These are phyloP conservation scores for Musa beccarii DNA, from an alignment of 176 grass and related monocot species.

Conservation along the genomic window DNA sequence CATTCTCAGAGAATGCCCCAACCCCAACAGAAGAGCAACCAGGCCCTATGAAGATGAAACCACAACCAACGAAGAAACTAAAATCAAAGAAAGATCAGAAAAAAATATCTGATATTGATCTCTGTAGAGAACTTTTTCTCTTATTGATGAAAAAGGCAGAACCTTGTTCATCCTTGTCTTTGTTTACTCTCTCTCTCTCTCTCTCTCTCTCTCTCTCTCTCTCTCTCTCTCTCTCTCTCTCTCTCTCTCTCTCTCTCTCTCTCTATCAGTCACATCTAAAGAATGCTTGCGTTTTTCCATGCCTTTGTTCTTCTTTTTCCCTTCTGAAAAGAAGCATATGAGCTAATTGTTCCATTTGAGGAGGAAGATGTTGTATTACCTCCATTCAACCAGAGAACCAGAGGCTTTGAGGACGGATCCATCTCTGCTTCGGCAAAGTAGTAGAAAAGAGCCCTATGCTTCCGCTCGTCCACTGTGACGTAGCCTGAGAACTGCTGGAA, in stretches of 20 bases:
- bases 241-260: too few species aligned
- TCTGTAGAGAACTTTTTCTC: neutral
- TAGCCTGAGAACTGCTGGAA: conserved; percentile 92
- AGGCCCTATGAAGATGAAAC: conserved; percentile 41
- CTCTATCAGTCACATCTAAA: too few species aligned
- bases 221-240: too few species aligned
- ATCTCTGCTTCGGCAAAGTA: conserved; percentile 88
- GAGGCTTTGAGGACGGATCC: conserved; percentile 71
- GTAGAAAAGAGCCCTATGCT: conserved; percentile 74
- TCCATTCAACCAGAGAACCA: conserved; percentile 98
- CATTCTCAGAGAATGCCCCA: conserved; percentile 93
- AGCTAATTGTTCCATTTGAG: neutral
- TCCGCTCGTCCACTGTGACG: conserved; percentile 50
- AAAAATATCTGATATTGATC: neutral
- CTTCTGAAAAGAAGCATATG: neutral
- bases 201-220: neutral
- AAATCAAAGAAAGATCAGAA: conserved; percentile 16
- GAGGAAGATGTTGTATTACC: conserved; percentile 31
- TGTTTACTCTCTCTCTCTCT: neutral
- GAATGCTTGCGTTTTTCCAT: too few species aligned
- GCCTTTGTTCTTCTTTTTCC: neutral
- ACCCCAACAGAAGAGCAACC: conserved; percentile 96
- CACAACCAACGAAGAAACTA: neutral
- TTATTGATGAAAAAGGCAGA: neutral
- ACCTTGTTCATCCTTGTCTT: neutral